A percentile compares a stretch with the other conserved stretches of the same genome.
phyloP scores from a whole-genome alignment of 164 flowering plant genomes.

The Taxillus chinensis region DNA sequence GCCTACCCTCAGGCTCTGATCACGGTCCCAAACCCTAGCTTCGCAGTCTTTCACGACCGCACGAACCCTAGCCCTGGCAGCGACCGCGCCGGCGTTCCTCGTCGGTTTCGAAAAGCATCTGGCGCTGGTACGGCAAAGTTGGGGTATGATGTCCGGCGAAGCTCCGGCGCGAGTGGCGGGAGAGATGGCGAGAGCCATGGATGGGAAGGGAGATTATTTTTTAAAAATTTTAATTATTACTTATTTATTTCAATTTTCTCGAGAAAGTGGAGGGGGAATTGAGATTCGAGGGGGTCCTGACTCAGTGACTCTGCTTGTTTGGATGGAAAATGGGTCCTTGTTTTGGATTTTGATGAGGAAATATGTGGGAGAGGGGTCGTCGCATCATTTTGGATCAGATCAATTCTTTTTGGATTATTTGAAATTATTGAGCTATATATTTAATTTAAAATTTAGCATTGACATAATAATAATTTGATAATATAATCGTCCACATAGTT shows the following conservation, averaged over 20 bases:
- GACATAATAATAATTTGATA: too few relatives aligned
- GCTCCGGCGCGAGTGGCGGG: constrained; percentile 7
- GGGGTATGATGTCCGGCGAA: constrained; percentile 2
- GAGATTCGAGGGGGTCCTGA: too few relatives aligned
- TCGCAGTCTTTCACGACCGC: constrained; percentile 17
- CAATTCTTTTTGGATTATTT: too few relatives aligned
- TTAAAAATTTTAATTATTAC: constrained; percentile 13
- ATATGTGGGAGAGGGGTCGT: too few relatives aligned
- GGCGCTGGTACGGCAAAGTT: constrained; percentile 9
- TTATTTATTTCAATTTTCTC: constrained; percentile 1
- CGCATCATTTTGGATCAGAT: too few relatives aligned
- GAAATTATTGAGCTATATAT: too few relatives aligned
- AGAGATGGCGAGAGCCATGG: constrained; percentile 8
- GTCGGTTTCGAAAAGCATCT: background rate
- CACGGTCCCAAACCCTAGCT: background rate
- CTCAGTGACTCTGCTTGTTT: too few relatives aligned
- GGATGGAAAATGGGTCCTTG: too few relatives aligned
- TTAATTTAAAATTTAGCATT: too few relatives aligned
- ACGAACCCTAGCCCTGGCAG: constrained; percentile 16
- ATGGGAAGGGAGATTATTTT: constrained; percentile 16
- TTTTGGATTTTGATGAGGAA: too few relatives aligned
- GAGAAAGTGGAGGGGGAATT: too few relatives aligned
- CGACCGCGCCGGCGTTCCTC: background rate
- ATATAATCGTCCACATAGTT: too few relatives aligned
- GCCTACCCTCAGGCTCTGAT: constrained; percentile 16